phyloP scores from a whole-genome alignment of 208 protist genomes.

The Endotrypanum monterogeii region DNA sequence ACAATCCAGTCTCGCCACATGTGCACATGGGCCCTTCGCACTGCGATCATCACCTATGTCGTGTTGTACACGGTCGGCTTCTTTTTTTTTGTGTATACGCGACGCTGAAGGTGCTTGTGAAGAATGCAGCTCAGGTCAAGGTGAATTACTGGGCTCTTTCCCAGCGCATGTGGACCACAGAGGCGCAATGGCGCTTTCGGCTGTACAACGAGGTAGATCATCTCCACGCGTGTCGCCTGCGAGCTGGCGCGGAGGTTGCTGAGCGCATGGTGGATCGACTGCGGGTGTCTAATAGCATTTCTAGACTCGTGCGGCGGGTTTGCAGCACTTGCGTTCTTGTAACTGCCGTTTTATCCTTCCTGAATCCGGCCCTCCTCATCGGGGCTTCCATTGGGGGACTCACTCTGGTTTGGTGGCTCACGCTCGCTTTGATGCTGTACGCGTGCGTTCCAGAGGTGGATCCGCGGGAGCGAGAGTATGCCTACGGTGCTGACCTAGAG shows the following conservation, averaged over 20 bases:
- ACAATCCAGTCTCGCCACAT: conserved; percentile 43
- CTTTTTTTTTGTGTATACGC: conserved; percentile 58
- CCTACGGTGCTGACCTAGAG: conserved; percentile 54
- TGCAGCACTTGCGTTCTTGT: conserved; percentile 61
- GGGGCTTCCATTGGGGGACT: conserved; percentile 52
- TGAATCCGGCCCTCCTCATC: conserved; percentile 78
- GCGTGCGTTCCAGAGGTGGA: conserved; percentile 43
- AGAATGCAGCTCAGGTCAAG: conserved; percentile 70
- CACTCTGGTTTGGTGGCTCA: conserved; percentile 80
- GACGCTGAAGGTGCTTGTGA: conserved; percentile 66
- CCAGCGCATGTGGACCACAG: conserved; percentile 58
- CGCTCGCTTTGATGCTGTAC: conserved; percentile 56
- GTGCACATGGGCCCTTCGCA: conserved; percentile 41
- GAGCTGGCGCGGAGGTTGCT: conserved; percentile 44
- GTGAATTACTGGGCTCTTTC: conserved; percentile 55
- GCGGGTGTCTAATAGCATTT: conserved; percentile 46
- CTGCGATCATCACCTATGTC: conserved; percentile 44
- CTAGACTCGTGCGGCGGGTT: conserved; percentile 55
- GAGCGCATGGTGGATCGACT: conserved; percentile 54
- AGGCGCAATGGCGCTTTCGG: conserved; percentile 70
- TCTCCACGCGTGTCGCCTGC: conserved; percentile 60
- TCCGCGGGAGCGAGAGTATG: conserved; percentile 72
- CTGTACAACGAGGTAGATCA: conserved; percentile 87
- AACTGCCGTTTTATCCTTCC: conserved; percentile 50
- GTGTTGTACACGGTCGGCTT: conserved; percentile 50